A percentile compares a stretch with the other conserved stretches of the same genome.
These are phyloP conservation scores for Rhizophagus prolifer DNA, from an alignment of 192 early-diverging fungal genomes.

Conservation along the genomic window DNA sequence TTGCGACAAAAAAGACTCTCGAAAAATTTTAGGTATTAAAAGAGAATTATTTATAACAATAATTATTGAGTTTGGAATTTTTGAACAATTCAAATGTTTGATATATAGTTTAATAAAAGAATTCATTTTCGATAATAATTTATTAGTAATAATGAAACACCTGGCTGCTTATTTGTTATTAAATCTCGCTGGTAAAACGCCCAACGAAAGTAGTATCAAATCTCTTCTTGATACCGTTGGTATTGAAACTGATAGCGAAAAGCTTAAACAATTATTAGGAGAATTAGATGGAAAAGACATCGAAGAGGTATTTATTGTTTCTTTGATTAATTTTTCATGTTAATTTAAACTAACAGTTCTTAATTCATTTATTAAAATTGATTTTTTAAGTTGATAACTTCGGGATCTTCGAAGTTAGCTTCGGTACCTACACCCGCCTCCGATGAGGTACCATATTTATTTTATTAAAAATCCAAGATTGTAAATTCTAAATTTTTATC, in stretches of 20 bases:
- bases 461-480: background rate
- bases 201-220: conserved; percentile 77
- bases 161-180: conserved; percentile 98
- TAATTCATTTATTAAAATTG: background rate
- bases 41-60: background rate
- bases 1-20: background rate
- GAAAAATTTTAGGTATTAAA: background rate
- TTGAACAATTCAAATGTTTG: too few species aligned
- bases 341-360: too few species aligned
- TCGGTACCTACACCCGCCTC: conserved; percentile 89
- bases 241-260: conserved; percentile 84
- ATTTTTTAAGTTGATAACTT: conserved; percentile 73
- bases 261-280: conserved; percentile 73
- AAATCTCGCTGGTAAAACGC: conserved; percentile 83
- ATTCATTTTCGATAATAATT: too few species aligned
- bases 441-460: conserved; percentile 57
- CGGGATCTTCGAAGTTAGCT: conserved; percentile 88
- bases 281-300: conserved; percentile 89
- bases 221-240: conserved; percentile 87
- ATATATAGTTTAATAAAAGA: too few species aligned
- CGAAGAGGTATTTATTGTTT: conserved; percentile 62
- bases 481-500: background rate
- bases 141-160: conserved; percentile 77
- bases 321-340: background rate
- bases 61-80: background rate